Conservation (phyloP, 192 early-diverging fungal genomes). For the Coemansia sp. region DNA sequence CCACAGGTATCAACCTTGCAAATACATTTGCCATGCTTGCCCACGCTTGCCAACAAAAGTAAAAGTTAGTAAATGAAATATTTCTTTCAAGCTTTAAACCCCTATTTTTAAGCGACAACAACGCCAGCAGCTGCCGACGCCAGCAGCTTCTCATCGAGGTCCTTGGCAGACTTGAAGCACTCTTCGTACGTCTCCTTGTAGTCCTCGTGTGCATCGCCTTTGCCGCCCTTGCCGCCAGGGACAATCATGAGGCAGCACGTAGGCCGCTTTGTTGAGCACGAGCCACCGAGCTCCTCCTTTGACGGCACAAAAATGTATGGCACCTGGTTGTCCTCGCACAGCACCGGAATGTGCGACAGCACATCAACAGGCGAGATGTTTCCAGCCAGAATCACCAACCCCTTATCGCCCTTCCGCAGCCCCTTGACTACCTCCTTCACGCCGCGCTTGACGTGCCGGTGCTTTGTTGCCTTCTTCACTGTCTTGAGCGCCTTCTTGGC, state of each 20-base stretch:
- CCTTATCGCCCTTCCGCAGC: conserved; percentile 92
- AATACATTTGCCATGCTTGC: neutral
- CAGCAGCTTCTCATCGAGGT: conserved; percentile 65
- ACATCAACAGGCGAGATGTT: conserved; percentile 97
- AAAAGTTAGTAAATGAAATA: neutral
- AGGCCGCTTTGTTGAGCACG: conserved; percentile 91
- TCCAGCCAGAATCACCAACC: conserved; percentile 90
- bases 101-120: conserved; percentile 4
- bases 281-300: conserved; percentile 90
- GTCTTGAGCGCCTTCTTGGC: conserved; percentile 49
- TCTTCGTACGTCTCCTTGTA: conserved; percentile 88
- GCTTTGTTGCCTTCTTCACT: conserved; percentile 67
- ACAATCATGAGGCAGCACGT: conserved; percentile 90
- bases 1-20: neutral
- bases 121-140: conserved; percentile 44
- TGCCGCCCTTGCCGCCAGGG: conserved; percentile 67
- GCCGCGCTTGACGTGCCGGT: conserved; percentile 86
- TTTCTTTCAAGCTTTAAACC: neutral
- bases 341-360: conserved; percentile 92
- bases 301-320: conserved; percentile 95
- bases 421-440: conserved; percentile 98
- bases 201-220: conserved; percentile 64
- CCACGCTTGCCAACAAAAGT: neutral
- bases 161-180: conserved; percentile 71
- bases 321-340: conserved; percentile 94